Evolutionary conservation across 176 grass and related monocot genomes (phyloP).

Genomic region (Juncus effusus): DNA sequence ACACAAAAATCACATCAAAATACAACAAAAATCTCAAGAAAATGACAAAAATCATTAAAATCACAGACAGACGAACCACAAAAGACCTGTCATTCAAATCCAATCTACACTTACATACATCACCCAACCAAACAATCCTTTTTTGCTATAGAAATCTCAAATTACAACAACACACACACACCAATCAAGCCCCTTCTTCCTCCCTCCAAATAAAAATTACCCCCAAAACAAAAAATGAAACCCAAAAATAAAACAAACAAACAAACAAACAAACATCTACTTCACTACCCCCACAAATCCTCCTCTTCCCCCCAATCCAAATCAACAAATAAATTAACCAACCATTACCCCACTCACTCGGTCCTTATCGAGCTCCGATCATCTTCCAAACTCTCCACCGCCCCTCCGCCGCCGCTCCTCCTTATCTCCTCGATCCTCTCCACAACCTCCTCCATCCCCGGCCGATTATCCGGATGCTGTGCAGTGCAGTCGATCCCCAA

Average conservation of each 20-base stretch:
- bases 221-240: slow-evolving; percentile 9
- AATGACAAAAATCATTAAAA: slow-evolving; percentile 1
- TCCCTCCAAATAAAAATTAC: slow-evolving; percentile 24
- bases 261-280: slow-evolving; percentile 30
- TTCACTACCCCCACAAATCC: slow-evolving; percentile 18
- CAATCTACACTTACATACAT: slow-evolving; percentile 11
- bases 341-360: not conserved
- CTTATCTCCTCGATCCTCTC: slow-evolving; percentile 69
- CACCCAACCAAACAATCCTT: slow-evolving; percentile 11
- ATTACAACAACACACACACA: slow-evolving; percentile 25
- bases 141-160: slow-evolving; percentile 27
- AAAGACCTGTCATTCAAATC: slow-evolving; percentile 25
- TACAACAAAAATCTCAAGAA: no score
- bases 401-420: slow-evolving; percentile 28
- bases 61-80: slow-evolving; percentile 39
- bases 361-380: slow-evolving; percentile 31
- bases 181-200: slow-evolving; percentile 16
- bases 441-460: slow-evolving; percentile 59
- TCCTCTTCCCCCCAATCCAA: no score
- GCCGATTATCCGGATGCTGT: slow-evolving; percentile 85
- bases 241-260: slow-evolving; percentile 19
- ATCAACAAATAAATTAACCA: no score
- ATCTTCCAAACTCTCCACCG: slow-evolving; percentile 31
- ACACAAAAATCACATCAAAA: no score
- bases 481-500: slow-evolving; percentile 91